Percentiles rank a stretch among this genome's conserved stretches.
Evolutionary conservation across 768 basidiomycete genomes (phyloP).

Genomic region (Mycena epipterygia): DNA sequence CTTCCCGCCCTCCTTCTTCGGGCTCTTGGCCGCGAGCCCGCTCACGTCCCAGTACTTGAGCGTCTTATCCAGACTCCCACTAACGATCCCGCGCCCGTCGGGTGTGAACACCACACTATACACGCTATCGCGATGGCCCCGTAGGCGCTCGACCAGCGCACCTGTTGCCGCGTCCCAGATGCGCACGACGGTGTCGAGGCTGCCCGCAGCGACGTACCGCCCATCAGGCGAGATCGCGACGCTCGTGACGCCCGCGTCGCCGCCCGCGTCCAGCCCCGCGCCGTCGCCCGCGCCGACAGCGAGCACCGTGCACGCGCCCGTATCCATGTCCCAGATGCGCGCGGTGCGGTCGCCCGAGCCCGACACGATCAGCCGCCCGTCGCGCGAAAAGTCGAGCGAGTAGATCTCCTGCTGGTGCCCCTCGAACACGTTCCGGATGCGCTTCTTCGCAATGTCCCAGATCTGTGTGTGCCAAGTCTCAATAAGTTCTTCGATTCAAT

Average conservation of each 20-base stretch:
- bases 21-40: constrained; percentile 68
- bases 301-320: constrained; percentile 33
- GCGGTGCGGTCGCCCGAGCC: constrained; percentile 71
- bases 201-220: constrained; percentile 58
- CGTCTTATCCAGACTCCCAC: constrained; percentile 92
- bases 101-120: constrained; percentile 94
- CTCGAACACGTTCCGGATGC: constrained; percentile 79
- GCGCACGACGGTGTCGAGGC: constrained; percentile 71
- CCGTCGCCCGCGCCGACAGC: constrained; percentile 37
- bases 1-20: constrained; percentile 56
- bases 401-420: constrained; percentile 95
- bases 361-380: constrained; percentile 84
- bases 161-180: constrained; percentile 75
- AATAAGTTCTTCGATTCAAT: neutral
- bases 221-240: constrained; percentile 76
- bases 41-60: constrained; percentile 91
- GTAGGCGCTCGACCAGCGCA: constrained; percentile 76
- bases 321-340: constrained; percentile 48
- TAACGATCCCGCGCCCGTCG: constrained; percentile 91
- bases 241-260: constrained; percentile 68
- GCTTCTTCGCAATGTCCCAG: constrained; percentile 88
- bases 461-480: constrained; percentile 56
- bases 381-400: constrained; percentile 87
- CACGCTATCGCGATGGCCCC: constrained; percentile 87
- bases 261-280: constrained; percentile 32